A percentile compares a stretch with the other conserved stretches of the same genome.
These are phyloP conservation scores for Didymella keratinophila DNA, from an alignment of 2,329 filamentous ascomycete species.

Conservation along the genomic window DNA sequence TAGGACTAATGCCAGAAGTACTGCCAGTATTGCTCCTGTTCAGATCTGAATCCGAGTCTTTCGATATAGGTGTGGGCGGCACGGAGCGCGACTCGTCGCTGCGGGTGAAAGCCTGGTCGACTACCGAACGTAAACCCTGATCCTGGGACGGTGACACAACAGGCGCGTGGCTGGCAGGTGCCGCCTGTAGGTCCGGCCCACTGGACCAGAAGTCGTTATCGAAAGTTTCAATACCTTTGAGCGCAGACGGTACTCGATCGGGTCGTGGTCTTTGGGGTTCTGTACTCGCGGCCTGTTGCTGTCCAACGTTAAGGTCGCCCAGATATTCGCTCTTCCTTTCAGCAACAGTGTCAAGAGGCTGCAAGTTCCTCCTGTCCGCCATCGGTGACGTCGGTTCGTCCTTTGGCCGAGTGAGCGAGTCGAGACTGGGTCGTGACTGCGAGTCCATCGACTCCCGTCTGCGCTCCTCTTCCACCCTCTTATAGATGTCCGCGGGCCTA, in stretches of 20 bases:
- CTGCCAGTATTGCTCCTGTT: conserved; percentile 68
- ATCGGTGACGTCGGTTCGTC: conserved; percentile 32
- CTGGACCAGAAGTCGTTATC: conserved; percentile 41
- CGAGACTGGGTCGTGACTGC: conserved; percentile 61
- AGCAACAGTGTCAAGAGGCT: conserved; percentile 61
- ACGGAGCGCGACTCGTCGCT: conserved; percentile 62
- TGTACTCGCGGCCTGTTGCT: conserved; percentile 14
- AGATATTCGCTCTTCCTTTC: conserved; percentile 68
- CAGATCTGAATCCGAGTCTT: conserved; percentile 54
- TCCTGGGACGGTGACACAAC: conserved; percentile 32
- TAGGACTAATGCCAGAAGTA: conserved; percentile 70
- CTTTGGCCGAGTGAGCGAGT: conserved; percentile 53
- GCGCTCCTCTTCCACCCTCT: conserved; percentile 71
- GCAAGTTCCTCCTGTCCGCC: conserved; percentile 31
- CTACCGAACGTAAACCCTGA: conserved; percentile 56
- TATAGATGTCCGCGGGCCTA: conserved; percentile 80
- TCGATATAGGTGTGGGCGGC: conserved; percentile 61
- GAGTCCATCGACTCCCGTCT: conserved; percentile 67
- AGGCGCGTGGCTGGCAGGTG: conserved; percentile 22
- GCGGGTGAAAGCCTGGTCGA: conserved; percentile 71
- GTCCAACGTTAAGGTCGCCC: conserved; percentile 50
- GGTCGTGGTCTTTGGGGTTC: conserved; percentile 21
- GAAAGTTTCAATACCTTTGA: conserved; percentile 35
- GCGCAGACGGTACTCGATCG: conserved; percentile 22
- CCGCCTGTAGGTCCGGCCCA: conserved; percentile 22